phyloP scores from a whole-genome alignment of 768 basidiomycete species.

The Amyloporia xantha region DNA sequence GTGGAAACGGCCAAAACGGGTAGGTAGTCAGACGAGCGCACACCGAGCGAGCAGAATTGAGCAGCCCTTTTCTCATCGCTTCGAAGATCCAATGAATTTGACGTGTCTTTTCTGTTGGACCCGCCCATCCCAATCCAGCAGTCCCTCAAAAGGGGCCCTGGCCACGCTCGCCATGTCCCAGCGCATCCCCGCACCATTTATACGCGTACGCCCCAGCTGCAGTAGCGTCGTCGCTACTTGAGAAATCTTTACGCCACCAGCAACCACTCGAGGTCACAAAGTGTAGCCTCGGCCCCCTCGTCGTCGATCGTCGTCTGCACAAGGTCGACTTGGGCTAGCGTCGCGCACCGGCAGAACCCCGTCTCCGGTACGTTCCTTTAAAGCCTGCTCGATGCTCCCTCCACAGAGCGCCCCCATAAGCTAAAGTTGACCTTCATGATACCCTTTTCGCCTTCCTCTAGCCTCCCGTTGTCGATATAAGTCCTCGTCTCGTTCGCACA shows the following conservation, averaged over 20 bases:
- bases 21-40: too few species aligned
- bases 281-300: background rate
- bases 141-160: background rate
- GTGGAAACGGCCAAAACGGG: too few species aligned
- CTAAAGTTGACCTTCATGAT: background rate
- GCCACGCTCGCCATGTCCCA: background rate
- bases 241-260: background rate
- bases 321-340: background rate
- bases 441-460: background rate
- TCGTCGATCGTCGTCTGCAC: background rate
- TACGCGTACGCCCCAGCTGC: too few species aligned
- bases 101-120: background rate
- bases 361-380: background rate
- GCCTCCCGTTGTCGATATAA: background rate
- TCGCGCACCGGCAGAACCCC: background rate
- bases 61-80: constrained; percentile 3
- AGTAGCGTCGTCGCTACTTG: background rate
- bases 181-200: background rate
- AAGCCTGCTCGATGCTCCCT: background rate
- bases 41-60: too few species aligned
- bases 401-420: too few species aligned
- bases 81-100: background rate
- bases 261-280: background rate
- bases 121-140: background rate
- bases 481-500: background rate